Percentiles rank a stretch among this genome's conserved stretches.
These are phyloP conservation scores for Eucalyptus grandis DNA, from an alignment of 345 rosid species.

Conservation along the genomic window DNA sequence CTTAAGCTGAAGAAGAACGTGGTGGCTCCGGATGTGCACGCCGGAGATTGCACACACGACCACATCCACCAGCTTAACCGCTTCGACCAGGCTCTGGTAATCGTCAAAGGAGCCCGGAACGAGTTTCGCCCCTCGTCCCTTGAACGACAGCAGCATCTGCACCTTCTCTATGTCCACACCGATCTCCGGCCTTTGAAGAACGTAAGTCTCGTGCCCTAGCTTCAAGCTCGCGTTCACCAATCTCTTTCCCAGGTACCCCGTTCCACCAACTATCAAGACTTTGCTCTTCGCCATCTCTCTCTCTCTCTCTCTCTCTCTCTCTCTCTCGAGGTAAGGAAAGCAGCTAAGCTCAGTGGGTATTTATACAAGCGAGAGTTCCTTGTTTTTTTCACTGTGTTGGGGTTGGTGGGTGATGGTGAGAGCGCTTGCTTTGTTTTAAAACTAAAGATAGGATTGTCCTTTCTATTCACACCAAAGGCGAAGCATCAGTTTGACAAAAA, in stretches of 20 bases:
- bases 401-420: background rate
- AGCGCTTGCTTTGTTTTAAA: background rate
- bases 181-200: constrained; percentile 49
- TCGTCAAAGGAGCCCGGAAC: constrained; percentile 52
- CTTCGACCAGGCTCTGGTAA: constrained; percentile 28
- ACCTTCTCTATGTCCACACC: constrained; percentile 70
- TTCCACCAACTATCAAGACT: constrained; percentile 67
- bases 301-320: background rate
- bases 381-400: background rate
- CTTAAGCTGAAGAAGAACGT: constrained; percentile 64
- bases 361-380: background rate
- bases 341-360: background rate
- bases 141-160: constrained; percentile 48
- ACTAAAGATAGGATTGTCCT: background rate
- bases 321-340: background rate
- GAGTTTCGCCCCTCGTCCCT: constrained; percentile 43
- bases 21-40: constrained; percentile 72
- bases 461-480: background rate
- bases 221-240: constrained; percentile 64
- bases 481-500: background rate
- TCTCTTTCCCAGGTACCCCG: constrained; percentile 75
- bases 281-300: constrained; percentile 19
- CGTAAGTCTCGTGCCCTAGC: constrained; percentile 50
- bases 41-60: constrained; percentile 79
- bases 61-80: constrained; percentile 62